Base-by-base conservation (phyloP, 768 basidiomycete species). In the Collybiopsis confluens region DNA sequence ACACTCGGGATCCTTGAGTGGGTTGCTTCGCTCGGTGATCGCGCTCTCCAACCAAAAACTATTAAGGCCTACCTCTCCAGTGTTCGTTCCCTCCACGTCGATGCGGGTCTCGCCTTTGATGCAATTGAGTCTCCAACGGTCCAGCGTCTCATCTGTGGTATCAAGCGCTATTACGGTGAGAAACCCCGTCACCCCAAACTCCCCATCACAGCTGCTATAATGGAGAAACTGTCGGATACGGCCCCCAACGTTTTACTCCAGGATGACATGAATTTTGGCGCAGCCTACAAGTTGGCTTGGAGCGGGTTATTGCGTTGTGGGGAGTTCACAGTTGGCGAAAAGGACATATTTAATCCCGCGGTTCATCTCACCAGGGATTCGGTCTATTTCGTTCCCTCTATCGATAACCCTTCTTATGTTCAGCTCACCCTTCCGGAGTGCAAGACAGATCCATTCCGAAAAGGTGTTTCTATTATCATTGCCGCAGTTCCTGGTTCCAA, bases 371-470 rank as follows among this genome's bases (percentile, higher is more conserved):
- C 44, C 8, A 7, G 44, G 20, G 44, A 28, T 1, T 28, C 9
- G 2, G 44, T 45, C 1, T 2, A 45, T 7, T n/a, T 45, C 20
- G 1, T 45, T 2, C 20, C 20, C 26, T 24, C 20, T 2, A 2
- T 45, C 18, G 53, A 59, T 2, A 37, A 58, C 11, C 55, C 67
- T 7, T 59, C 59, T 0, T 61, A 65, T 30, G 23, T 68, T n/a
- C 43, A 30, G 11, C 61, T 70, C 43, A 61, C 61, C 8, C 58
- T 73, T 1, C 68, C 71, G 2, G 59, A 61, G 2, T 73, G 70
- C 4, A 72, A 73, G 54, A 71, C 69, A 1, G 67, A 72, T 58
- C 68, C 68, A 1, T 73, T 72, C 50, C 58, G 68, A 5, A 59
- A 59, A 41, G 67, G 67, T 1, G 55, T 64, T 38, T 45, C 58